phyloP scores from a whole-genome alignment of 306 rosid species.

The Datisca glomerata region DNA sequence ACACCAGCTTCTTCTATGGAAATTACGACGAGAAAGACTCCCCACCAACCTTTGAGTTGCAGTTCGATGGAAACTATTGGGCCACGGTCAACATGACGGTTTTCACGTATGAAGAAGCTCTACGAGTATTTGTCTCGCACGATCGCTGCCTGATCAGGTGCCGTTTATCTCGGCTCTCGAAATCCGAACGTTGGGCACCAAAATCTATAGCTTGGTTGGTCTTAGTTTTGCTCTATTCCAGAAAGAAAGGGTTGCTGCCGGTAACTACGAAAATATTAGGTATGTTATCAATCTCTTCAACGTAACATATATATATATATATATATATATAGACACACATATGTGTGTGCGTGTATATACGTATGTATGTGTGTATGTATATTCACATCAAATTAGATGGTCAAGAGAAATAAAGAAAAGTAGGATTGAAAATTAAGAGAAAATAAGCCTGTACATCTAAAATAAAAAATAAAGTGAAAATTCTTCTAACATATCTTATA shows the following conservation, averaged over 20 bases:
- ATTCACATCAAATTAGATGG: too few species aligned
- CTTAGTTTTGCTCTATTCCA: constrained; percentile 12
- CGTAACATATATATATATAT: too few species aligned
- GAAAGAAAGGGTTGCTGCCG: constrained; percentile 16
- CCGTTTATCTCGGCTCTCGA: constrained; percentile 40
- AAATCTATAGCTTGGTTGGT: constrained; percentile 24
- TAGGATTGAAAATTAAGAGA: too few species aligned
- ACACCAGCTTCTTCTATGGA: constrained; percentile 20
- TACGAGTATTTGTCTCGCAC: constrained; percentile 39
- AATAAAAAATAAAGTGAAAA: too few species aligned
- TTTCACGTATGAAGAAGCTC: too few species aligned
- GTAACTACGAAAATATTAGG: constrained; percentile 19
- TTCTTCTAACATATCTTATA: too few species aligned
- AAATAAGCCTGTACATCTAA: too few species aligned
- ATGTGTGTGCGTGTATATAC: too few species aligned
- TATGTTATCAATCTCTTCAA: not conserved
- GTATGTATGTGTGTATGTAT: too few species aligned
- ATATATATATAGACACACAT: too few species aligned
- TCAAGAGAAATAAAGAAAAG: too few species aligned
- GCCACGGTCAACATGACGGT: not conserved
- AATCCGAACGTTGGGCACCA: constrained; percentile 28
- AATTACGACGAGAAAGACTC: constrained; percentile 14
- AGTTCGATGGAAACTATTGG: constrained; percentile 22
- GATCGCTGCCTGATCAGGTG: constrained; percentile 18
- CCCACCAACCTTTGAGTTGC: constrained; percentile 18